These are phyloP conservation scores for Calonectria hongkongensis DNA, from an alignment of 2,329 filamentous ascomycete species.

Conservation along the genomic window DNA sequence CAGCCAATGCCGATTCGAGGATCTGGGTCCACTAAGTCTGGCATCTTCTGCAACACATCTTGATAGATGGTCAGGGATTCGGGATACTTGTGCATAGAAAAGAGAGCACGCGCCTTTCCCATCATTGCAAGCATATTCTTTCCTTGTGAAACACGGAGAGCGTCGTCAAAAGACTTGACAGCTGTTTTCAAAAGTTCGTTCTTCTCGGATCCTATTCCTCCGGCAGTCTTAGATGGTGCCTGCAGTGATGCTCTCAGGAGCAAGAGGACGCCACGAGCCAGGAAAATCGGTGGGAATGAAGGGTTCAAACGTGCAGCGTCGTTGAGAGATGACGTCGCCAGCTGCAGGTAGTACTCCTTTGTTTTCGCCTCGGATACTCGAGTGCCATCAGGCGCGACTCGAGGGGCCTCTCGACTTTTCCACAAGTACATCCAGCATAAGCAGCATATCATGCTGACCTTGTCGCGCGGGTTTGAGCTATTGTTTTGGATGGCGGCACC, in stretches of 20 bases:
- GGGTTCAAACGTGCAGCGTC: slow-evolving; percentile 97
- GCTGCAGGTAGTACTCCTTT: slow-evolving; percentile 94
- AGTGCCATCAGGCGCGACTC: slow-evolving; percentile 77
- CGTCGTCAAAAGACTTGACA: slow-evolving; percentile 95
- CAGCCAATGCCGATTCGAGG: slow-evolving; percentile 96
- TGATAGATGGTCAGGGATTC: slow-evolving; percentile 92
- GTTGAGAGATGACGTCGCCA: slow-evolving; percentile 93
- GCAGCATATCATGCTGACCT: slow-evolving; percentile 88
- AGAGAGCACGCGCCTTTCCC: slow-evolving; percentile 91
- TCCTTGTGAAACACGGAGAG: slow-evolving; percentile 86
- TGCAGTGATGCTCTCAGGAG: slow-evolving; percentile 91
- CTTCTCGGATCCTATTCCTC: slow-evolving; percentile 82
- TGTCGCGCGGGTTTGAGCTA: slow-evolving; percentile 85
- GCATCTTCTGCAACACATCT: slow-evolving; percentile 89
- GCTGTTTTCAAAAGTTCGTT: slow-evolving; percentile 89
- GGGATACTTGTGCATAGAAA: slow-evolving; percentile 88
- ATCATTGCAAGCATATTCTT: slow-evolving; percentile 95
- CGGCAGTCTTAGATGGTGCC: slow-evolving; percentile 80
- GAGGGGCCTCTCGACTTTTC: slow-evolving; percentile 88
- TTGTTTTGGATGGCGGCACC: slow-evolving; percentile 81
- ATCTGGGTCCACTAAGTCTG: slow-evolving; percentile 92
- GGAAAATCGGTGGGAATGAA: slow-evolving; percentile 90
- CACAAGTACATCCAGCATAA: slow-evolving; percentile 94
- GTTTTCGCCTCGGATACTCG: slow-evolving; percentile 85
- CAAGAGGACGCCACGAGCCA: slow-evolving; percentile 92